Base-by-base conservation (phyloP, 352 stramenopile species). In the Pythium sp. region DNA sequence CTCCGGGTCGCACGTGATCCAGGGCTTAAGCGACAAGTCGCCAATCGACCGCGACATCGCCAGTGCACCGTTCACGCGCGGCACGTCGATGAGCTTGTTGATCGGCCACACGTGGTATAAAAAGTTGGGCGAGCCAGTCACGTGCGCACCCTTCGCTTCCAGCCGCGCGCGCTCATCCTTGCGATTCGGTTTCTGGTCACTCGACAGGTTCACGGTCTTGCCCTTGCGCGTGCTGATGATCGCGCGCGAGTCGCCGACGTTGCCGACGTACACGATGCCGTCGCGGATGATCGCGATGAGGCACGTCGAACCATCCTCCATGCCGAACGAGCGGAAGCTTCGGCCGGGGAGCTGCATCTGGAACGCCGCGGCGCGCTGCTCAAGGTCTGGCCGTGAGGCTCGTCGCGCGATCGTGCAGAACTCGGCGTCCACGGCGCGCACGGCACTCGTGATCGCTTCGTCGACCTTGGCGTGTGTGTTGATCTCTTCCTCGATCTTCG, bases 41-140 rank as follows among this genome's bases (percentile, higher is more conserved):
- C 88, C 88, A 36, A 96, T 94, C 30, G 88, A 93, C 30, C 88
- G 77, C 32, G 88, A 93, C 77, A 96, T 91, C 22, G 86, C 86
- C 36, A 96, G 72, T 14, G 79, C 73, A 41, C 88, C 88, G 65
- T 96, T 93, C 30, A 96, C 87, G 15, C 88, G 85, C 6, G 86
- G 85, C 22, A 93, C 87, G 67, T 94, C 88, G 54, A 96, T 58
- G 58, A 93, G 74, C 49, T 83, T 86, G 58, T 82, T 93, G 41
- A 95, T 75, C 8, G 82, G 82, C 86, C 86, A 95, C 38, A 93
- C 66, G 57, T 79, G 73, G 68, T 90, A 88, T 46, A 91, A 73
- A 64, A 93, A 87, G 67, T 72, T 59, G 14, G 86, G 82, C 32
- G 81, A 82, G 60, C 81, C 80, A 0, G 87, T 96, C 36, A 96